Evolutionary conservation across 805 yeast genomes (phyloP).

Genomic region (Pichia scutulata): DNA sequence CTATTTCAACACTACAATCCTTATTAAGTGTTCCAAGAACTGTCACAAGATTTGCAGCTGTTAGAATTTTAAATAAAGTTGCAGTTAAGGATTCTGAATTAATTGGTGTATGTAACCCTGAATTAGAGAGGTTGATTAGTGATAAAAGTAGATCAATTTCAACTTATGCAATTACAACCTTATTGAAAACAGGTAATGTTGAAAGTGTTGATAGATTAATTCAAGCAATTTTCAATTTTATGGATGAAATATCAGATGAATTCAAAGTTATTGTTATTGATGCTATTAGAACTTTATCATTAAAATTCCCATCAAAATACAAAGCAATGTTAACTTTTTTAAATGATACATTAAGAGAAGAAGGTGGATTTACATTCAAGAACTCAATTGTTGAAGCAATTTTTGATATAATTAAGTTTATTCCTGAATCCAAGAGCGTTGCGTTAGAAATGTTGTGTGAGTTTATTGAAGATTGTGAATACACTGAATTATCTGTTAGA

Average conservation of each 20-base stretch:
- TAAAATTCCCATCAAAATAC: constrained; percentile 90
- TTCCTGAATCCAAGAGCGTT: constrained; percentile 73
- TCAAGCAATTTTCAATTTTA: constrained; percentile 75
- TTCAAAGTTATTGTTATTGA: constrained; percentile 92
- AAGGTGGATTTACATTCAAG: constrained; percentile 82
- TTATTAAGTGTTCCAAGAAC: constrained; percentile 83
- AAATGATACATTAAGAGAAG: constrained; percentile 78
- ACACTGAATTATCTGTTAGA: constrained; percentile 87
- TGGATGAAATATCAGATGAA: constrained; percentile 93
- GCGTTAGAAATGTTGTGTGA: constrained; percentile 90
- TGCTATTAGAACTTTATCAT: constrained; percentile 84
- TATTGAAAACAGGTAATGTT: constrained; percentile 89
- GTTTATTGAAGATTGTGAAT: constrained; percentile 97
- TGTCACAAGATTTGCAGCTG: constrained; percentile 87
- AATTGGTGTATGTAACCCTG: constrained; percentile 70
- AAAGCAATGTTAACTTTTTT: constrained; percentile 74
- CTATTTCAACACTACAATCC: constrained; percentile 66
- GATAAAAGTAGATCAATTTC: constrained; percentile 89
- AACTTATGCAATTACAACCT: constrained; percentile 93
- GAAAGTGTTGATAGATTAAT: constrained; percentile 85
- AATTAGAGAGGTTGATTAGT: constrained; percentile 78
- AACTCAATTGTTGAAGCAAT: constrained; percentile 86
- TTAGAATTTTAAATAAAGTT: constrained; percentile 77
- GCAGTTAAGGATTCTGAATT: constrained; percentile 78
- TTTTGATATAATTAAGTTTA: constrained; percentile 81